Evolutionary conservation across 768 basidiomycete species (phyloP).

Genomic region (Asterophora lycoperdoides): DNA sequence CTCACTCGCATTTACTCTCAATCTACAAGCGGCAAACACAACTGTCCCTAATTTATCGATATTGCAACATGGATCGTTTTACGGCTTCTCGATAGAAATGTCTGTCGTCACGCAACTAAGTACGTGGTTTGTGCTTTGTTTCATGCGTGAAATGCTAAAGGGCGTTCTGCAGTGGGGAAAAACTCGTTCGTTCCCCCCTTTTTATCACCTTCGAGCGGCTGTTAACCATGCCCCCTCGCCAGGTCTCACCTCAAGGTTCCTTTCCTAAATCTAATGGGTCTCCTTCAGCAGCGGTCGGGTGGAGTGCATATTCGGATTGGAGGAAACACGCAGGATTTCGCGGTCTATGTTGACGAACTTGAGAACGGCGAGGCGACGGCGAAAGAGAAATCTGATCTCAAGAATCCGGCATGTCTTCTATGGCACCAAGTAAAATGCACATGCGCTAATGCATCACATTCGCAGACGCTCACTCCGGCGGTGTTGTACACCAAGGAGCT

Average conservation of each 20-base stretch:
- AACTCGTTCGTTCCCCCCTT: conserved; percentile 37
- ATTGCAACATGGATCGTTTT: conserved; percentile 49
- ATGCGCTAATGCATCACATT: background rate
- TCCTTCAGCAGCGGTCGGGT: conserved; percentile 53
- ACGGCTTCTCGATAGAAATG: conserved; percentile 75
- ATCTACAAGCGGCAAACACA: conserved; percentile 33
- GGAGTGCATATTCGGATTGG: conserved; percentile 54
- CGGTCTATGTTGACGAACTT: conserved; percentile 37
- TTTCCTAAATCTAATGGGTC: conserved; percentile 64
- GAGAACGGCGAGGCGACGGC: conserved; percentile 36
- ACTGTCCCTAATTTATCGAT: conserved; percentile 34
- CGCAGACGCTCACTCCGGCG: conserved; percentile 59
- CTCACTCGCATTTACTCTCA: conserved; percentile 40
- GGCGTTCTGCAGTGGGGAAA: conserved; percentile 39
- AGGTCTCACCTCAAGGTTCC: conserved; percentile 49
- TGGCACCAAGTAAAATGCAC: background rate
- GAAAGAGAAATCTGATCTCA: conserved; percentile 33
- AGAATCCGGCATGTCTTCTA: conserved; percentile 28
- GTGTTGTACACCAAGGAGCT: conserved; percentile 62
- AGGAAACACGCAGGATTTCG: conserved; percentile 62
- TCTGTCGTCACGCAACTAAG: conserved; percentile 64
- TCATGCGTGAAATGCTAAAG: background rate
- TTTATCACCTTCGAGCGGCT: background rate
- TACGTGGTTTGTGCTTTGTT: conserved; percentile 35
- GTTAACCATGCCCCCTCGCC: conserved; percentile 10